phyloP scores from a whole-genome alignment of 208 protist species.

The Phytomonas serpens region DNA sequence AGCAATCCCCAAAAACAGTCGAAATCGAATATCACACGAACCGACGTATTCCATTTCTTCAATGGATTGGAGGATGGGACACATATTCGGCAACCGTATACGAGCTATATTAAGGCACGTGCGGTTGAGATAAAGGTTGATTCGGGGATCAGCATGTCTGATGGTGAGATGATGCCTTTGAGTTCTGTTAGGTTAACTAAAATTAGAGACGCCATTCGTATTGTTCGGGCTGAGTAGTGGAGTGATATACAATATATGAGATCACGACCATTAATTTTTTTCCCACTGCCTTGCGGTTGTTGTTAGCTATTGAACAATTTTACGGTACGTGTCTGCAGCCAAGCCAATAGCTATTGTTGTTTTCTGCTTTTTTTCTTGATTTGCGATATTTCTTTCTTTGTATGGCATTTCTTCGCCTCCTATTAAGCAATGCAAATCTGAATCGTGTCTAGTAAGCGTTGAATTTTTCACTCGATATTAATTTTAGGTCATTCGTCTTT shows the following conservation, averaged over 20 bases:
- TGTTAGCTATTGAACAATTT: background rate
- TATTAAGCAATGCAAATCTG: background rate
- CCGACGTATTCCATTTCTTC: conserved; percentile 69
- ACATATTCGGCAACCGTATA: conserved; percentile 56
- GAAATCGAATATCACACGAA: conserved; percentile 25
- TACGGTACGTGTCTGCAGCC: background rate
- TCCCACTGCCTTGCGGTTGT: background rate
- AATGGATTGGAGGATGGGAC: conserved; percentile 40
- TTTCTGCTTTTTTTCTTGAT: background rate
- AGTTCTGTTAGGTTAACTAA: conserved; percentile 55
- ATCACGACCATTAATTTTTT: background rate
- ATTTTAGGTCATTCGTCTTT: background rate
- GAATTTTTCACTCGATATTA: background rate
- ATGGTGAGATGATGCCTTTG: conserved; percentile 80
- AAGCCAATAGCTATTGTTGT: background rate
- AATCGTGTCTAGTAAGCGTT: background rate
- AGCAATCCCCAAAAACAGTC: conserved; percentile 16
- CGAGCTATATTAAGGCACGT: conserved; percentile 73
- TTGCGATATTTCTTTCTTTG: background rate
- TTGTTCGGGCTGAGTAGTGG: conserved; percentile 45
- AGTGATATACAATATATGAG: background rate
- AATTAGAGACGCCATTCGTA: conserved; percentile 30
- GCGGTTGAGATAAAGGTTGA: conserved; percentile 73
- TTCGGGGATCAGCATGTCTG: conserved; percentile 61
- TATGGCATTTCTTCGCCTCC: background rate